Conservation (phyloP, 495 filamentous ascomycete species). For the Daldinia grandis region DNA sequence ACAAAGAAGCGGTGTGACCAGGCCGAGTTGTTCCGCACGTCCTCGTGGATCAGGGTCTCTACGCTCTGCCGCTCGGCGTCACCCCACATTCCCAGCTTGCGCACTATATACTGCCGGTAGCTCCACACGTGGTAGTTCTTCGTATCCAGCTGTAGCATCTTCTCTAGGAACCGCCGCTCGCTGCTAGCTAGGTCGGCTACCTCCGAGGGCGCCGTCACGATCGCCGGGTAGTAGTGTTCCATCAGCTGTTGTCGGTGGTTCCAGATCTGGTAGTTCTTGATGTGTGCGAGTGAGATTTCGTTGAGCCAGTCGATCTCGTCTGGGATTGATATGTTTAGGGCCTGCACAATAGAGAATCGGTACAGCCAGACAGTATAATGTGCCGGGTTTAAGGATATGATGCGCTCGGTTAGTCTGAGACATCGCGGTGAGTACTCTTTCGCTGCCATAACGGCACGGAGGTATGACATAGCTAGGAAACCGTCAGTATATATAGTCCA, state of each 20-base stretch:
- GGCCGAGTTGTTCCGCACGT: conserved; percentile 94
- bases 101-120: conserved; percentile 92
- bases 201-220: conserved; percentile 49
- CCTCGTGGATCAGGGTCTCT: conserved; percentile 72
- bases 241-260: conserved; percentile 91
- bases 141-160: conserved; percentile 84
- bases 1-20: conserved; percentile 97
- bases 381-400: conserved; percentile 91
- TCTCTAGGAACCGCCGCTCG: conserved; percentile 77
- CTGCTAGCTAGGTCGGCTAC: conserved; percentile 51
- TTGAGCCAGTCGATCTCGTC: conserved; percentile 89
- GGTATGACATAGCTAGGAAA: conserved; percentile 71
- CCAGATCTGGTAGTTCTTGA: conserved; percentile 99
- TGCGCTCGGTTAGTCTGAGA: conserved; percentile 82
- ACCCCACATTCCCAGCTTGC: conserved; percentile 74
- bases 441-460: conserved; percentile 89
- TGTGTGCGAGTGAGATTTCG: conserved; percentile 75
- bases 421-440: conserved; percentile 85
- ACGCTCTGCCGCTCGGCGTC: conserved; percentile 71
- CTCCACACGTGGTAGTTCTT: conserved; percentile 99
- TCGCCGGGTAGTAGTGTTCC: conserved; percentile 66
- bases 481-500: conserved; percentile 15
- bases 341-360: conserved; percentile 77
- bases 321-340: conserved; percentile 68
- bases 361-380: conserved; percentile 99